Conservation (phyloP, 208 protist genomes). For the Trypanosoma boissoni region DNA sequence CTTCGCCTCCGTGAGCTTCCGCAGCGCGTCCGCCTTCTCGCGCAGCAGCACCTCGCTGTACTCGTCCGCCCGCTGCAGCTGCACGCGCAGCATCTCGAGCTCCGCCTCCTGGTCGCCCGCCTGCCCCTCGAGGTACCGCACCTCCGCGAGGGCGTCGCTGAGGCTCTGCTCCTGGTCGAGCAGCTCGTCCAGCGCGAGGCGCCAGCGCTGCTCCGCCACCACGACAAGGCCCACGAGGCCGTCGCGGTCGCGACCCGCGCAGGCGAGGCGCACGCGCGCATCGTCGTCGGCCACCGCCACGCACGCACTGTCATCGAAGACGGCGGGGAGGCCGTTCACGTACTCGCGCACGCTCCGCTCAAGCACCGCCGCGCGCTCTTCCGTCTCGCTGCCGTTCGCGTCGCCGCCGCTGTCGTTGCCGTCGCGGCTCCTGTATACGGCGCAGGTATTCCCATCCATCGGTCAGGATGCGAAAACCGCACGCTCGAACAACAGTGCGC, state of each 20-base stretch:
- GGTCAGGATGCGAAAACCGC: neutral
- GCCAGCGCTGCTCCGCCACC: neutral
- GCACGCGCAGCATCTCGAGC: slow-evolving; percentile 32
- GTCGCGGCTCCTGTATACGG: too few species aligned
- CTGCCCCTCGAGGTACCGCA: slow-evolving; percentile 29
- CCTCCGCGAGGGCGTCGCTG: slow-evolving; percentile 23
- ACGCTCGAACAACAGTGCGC: neutral
- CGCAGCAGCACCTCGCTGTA: slow-evolving; percentile 33
- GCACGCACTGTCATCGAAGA: slow-evolving; percentile 15
- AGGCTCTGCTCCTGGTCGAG: slow-evolving; percentile 29
- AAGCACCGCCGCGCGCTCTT: neutral
- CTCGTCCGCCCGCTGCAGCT: slow-evolving; percentile 35
- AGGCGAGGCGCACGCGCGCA: neutral
- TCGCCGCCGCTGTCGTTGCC: slow-evolving; percentile 1
- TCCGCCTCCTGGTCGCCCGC: slow-evolving; percentile 32
- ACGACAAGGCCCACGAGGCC: slow-evolving; percentile 3
- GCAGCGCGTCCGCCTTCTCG: slow-evolving; percentile 43
- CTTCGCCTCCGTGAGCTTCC: slow-evolving; percentile 51
- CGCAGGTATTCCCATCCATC: too few species aligned
- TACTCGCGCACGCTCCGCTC: slow-evolving; percentile 8
- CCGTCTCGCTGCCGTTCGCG: neutral
- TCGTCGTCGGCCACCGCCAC: neutral
- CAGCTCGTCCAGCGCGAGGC: slow-evolving; percentile 26
- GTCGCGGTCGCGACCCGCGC: slow-evolving; percentile 5
- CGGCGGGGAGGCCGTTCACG: slow-evolving; percentile 8